Evolutionary conservation across 208 protist genomes (phyloP), one percentile per base, ranked within the genome.

Genomic region (Strigomonas culicis): DNA sequence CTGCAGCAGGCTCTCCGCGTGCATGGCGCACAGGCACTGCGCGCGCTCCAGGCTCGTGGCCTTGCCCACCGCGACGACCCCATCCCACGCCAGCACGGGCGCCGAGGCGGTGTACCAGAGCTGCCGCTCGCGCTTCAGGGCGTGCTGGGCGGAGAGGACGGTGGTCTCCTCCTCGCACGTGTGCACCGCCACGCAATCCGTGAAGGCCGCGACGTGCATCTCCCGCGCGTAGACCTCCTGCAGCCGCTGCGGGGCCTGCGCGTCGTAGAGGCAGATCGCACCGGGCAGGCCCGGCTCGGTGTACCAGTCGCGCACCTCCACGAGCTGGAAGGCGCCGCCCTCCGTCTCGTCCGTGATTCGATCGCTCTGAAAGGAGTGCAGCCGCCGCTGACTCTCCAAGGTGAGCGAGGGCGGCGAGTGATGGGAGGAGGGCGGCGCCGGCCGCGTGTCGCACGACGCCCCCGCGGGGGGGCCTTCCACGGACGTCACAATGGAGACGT

Each of bases 11-110:
- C 63, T 39, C 72, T 93, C 86, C 8, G 76, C 75, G 69, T 93
- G 86, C 86, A 93, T 93, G 25, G 86, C 86, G 58, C 86, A 93
- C 49, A 93, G 51, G 10, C 69, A 57, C 1, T 51, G 22, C 11
- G 86, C 77, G 0, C 22, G 39, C 17, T 62, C 47, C 21, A 74
- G 57, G 43, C 64, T 77, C 39, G 71, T 77, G 1, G 74, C 80
- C 71, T 90, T 90, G 8, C 86, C 86, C 1, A 72, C 65, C 0
- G 80, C 79, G 2, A 49, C 52, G n/a, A 87, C 32, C 1, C 49
- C 46, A 28, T 19, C 21, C 8, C 66, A 50, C 22, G 58, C 53
- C 8, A 43, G 49, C 0, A 81, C 22, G 3, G 68, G 65, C 65
- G 69, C 76, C 68, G 74, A 79, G 47, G 52, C 55, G 31, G 39